phyloP scores from a whole-genome alignment of 352 stramenopile species.

The Phytophthora meadii region DNA sequence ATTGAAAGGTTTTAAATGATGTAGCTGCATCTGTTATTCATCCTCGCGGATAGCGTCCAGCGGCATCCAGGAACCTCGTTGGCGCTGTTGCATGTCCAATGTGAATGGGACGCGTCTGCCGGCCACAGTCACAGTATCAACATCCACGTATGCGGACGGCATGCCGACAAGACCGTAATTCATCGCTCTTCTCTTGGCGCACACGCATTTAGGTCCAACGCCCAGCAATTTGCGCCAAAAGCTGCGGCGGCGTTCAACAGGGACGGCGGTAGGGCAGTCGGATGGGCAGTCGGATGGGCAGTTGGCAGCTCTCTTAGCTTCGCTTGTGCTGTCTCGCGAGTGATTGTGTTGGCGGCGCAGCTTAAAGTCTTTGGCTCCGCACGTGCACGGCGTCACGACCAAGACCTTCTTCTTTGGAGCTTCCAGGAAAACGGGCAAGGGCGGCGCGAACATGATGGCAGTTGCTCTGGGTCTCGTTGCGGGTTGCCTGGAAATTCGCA shows the following conservation, averaged over 20 bases:
- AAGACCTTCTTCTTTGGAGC: conserved; percentile 16
- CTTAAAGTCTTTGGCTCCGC: conserved; percentile 30
- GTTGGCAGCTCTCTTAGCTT: conserved; percentile 32
- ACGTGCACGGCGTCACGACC: conserved; percentile 14
- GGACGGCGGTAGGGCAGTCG: conserved; percentile 2
- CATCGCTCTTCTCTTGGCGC: conserved; percentile 22
- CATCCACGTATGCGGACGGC: conserved; percentile 46
- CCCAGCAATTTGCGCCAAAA: conserved; percentile 57
- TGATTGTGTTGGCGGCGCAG: conserved; percentile 21
- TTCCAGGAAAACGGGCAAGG: conserved; percentile 20
- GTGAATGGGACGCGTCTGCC: conserved; percentile 56
- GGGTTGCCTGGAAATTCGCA: conserved; percentile 12
- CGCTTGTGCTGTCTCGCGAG: conserved; percentile 11
- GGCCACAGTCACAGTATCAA: conserved; percentile 44
- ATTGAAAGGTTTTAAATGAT: too few species aligned
- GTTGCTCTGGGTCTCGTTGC: not conserved
- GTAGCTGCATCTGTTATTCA: conserved; percentile 9
- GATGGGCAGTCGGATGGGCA: conserved; percentile 10
- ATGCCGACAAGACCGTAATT: conserved; percentile 31
- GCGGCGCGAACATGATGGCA: conserved; percentile 19
- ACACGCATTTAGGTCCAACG: conserved; percentile 57
- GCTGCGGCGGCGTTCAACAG: conserved; percentile 27
- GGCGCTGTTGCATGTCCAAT: conserved; percentile 47
- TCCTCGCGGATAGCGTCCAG: conserved; percentile 53
- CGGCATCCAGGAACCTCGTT: conserved; percentile 38